Base-by-base conservation (phyloP, 192 early-diverging fungal species). In the Backusella macrospora region DNA sequence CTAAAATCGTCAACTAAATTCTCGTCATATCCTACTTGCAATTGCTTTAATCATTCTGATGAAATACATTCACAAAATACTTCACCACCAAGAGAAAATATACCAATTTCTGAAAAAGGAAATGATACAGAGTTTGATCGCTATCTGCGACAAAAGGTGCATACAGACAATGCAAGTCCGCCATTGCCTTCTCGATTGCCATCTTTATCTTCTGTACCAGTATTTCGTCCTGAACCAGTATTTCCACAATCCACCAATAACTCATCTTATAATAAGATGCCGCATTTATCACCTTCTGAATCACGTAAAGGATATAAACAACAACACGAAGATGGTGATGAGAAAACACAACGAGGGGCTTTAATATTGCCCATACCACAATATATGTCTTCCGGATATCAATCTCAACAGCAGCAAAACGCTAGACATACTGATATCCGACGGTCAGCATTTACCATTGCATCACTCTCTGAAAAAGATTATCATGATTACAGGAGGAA, bases 51-150 rank as follows among this genome's bases (percentile, higher is more conserved):
- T 47, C 10, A 48, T 55, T 12, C 46, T 14, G 64, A 70, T 29
- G 14, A 43, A 8, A 12, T 14, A 52, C n/a, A 38, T 59, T 13
- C 39, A 59, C 62, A 64, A 66, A 64, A n/a, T 15, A 37, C 72
- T 64, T 40, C 63, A 21, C 14, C 73, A 46, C 43, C 52, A 43
- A 52, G 14, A 9, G 10, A 66, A 74, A 29, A 14, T 39, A 21
- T 38, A 71, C 43, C 67, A 69, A 29, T 18, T 23, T 23, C 66
- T 52, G 44, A 38, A 29, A 47, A 71, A 55, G 23, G 48, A 34
- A 68, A 52, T 44, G 75, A 76, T 43, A 49, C 68, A 18, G 75
- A 76, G 10, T 75, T 63, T 37, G 65, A 74, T 68, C 66, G 68
- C 8, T 75, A 75, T 44, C 42, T 70, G 34, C 68, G 67, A 43